Percentiles rank a stretch among this genome's conserved stretches.
phyloP scores from a whole-genome alignment of 257 asterid species.

The Solanum medicagineum region DNA sequence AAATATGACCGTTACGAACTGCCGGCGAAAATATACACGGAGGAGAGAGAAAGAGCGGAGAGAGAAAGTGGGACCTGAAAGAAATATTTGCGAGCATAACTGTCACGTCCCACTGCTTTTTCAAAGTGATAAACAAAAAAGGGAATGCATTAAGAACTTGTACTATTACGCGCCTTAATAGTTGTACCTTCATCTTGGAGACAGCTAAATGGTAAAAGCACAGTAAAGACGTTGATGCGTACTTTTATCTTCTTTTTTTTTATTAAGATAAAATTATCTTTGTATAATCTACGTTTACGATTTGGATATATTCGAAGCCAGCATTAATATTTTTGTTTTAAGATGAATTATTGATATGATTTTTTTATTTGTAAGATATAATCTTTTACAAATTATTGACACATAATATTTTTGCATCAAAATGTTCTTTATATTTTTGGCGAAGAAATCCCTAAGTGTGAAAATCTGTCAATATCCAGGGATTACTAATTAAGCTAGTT shows the following conservation, averaged over 20 bases:
- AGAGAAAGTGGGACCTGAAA: background rate
- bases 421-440: too few relatives aligned
- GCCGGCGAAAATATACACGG: conserved; percentile 20
- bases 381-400: too few relatives aligned
- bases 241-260: background rate
- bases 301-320: background rate
- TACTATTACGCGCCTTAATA: background rate
- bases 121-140: background rate
- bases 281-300: background rate
- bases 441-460: too few relatives aligned
- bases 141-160: background rate
- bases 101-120: conserved; percentile 13
- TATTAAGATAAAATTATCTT: background rate
- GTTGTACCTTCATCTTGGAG: background rate
- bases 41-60: conserved; percentile 3
- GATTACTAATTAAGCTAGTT: too few relatives aligned
- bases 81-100: conserved; percentile 26
- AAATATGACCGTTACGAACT: conserved; percentile 33
- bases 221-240: background rate
- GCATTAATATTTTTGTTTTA: background rate
- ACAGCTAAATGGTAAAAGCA: background rate
- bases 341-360: too few relatives aligned
- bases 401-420: too few relatives aligned
- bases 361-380: too few relatives aligned
- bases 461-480: too few relatives aligned